Conservation (phyloP, 768 basidiomycete genomes). For the Tubosaeta brunneosetosa region DNA sequence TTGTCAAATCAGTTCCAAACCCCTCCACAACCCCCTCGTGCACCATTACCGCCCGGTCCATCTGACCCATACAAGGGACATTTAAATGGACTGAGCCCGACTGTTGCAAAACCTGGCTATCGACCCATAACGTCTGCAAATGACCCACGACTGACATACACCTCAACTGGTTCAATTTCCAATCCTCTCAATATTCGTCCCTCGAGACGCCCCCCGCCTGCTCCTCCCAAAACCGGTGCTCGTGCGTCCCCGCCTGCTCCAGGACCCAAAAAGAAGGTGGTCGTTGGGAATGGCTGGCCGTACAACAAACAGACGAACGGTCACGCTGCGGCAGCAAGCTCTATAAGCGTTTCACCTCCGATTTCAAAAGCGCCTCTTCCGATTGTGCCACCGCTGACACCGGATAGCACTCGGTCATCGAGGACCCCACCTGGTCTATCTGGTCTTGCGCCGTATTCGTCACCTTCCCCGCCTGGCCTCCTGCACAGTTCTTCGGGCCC, state of each 20-base stretch:
- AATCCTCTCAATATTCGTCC: conserved; percentile 57
- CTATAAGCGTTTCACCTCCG: conserved; percentile 16
- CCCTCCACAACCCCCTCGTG: conserved; percentile 4
- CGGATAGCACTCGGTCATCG: conserved; percentile 32
- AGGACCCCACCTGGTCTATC: conserved; percentile 32
- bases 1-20: conserved; percentile 12
- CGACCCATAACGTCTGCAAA: conserved; percentile 26
- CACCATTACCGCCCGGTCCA: conserved; percentile 16
- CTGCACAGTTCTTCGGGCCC: conserved; percentile 29
- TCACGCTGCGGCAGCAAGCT: conserved; percentile 6
- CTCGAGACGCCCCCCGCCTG: conserved; percentile 27
- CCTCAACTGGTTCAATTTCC: conserved; percentile 39
- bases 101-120: conserved; percentile 20
- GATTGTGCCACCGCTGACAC: conserved; percentile 20
- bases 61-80: conserved; percentile 10
- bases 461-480: conserved; percentile 34
- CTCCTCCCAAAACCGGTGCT: conserved; percentile 2
- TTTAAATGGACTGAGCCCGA: conserved; percentile 15
- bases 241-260: conserved; percentile 12
- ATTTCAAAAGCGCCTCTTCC: conserved; percentile 9
- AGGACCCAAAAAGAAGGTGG: conserved; percentile 21
- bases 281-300: conserved; percentile 52
- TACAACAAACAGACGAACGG: conserved; percentile 28
- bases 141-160: conserved; percentile 33
- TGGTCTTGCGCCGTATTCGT: conserved; percentile 28